Conservation (phyloP, 768 basidiomycete species). For the Termitomyces sp. region DNA sequence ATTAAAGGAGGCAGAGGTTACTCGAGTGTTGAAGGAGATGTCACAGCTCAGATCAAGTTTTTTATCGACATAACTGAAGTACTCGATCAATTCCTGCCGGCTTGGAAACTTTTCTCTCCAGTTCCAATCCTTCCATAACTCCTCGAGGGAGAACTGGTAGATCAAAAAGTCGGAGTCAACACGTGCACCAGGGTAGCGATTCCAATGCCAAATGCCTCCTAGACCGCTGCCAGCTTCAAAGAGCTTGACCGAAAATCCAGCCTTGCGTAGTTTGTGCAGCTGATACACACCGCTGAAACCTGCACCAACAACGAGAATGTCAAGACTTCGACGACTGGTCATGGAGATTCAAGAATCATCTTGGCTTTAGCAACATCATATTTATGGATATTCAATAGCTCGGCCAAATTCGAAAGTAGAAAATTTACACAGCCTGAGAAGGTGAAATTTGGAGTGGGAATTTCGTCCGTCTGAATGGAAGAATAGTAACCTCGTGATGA, state of each 20-base stretch:
- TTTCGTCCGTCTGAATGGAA: too few relatives aligned
- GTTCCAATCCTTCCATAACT: constrained; percentile 25
- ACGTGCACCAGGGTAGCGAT: constrained; percentile 25
- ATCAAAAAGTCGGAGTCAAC: constrained; percentile 24
- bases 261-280: constrained; percentile 17
- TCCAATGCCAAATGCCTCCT: constrained; percentile 27
- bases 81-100: constrained; percentile 18
- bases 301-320: constrained; percentile 24
- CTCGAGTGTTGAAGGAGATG: constrained; percentile 21
- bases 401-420: too few relatives aligned
- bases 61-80: constrained; percentile 22
- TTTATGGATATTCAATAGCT: too few relatives aligned
- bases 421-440: too few relatives aligned
- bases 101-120: constrained; percentile 17
- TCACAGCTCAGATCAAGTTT: constrained; percentile 22
- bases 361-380: too few relatives aligned
- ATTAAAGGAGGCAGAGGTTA: constrained; percentile 20
- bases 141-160: constrained; percentile 23
- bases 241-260: constrained; percentile 17
- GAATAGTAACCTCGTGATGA: too few relatives aligned
- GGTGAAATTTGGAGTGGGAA: too few relatives aligned
- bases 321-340: constrained; percentile 3
- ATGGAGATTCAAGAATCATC: not conserved
- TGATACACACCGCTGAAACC: constrained; percentile 23
- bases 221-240: constrained; percentile 20